Evolutionary conservation across 495 filamentous ascomycete genomes (phyloP).

Genomic region (Penicillium ucsense): DNA sequence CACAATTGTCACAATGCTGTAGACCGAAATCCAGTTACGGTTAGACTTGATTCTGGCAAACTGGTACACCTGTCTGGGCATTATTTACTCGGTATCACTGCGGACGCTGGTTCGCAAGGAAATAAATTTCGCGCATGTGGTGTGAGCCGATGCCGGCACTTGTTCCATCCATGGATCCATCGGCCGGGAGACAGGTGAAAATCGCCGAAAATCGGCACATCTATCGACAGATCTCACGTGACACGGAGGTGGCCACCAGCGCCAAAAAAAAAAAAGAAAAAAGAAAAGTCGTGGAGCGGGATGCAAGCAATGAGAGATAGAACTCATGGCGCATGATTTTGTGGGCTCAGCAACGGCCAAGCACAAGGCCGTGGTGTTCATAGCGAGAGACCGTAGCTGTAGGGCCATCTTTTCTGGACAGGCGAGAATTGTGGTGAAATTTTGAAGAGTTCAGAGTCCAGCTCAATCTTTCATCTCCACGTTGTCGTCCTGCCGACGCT

Average conservation of each 20-base stretch:
- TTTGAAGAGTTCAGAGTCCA: not conserved
- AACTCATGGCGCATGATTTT: conserved; percentile 6
- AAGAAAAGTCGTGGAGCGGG: not conserved
- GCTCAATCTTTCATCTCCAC: conserved; percentile 30
- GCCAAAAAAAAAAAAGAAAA: too few species aligned
- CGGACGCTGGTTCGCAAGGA: conserved; percentile 21
- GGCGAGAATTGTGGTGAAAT: not conserved
- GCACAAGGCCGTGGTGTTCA: too few species aligned
- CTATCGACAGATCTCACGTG: conserved; percentile 17
- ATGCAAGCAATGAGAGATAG: conserved; percentile 1
- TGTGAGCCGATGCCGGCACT: conserved; percentile 17
- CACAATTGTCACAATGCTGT: too few species aligned
- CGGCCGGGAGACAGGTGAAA: conserved; percentile 19
- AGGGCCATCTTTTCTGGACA: not conserved
- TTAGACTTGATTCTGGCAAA: conserved; percentile 12
- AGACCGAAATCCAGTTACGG: conserved; percentile 9
- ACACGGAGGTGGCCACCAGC: conserved; percentile 5
- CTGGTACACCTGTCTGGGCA: too few species aligned
- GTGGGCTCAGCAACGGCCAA: not conserved
- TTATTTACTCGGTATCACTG: conserved; percentile 13
- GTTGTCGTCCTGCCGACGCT: conserved; percentile 18
- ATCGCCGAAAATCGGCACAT: conserved; percentile 28
- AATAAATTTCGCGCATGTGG: conserved; percentile 15
- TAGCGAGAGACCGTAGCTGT: not conserved
- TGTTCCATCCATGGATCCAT: conserved; percentile 13